A percentile compares a stretch with the other conserved stretches of the same genome.
Evolutionary conservation across 305 asterid genomes (phyloP).

Genomic region (Petunia hybrid): DNA sequence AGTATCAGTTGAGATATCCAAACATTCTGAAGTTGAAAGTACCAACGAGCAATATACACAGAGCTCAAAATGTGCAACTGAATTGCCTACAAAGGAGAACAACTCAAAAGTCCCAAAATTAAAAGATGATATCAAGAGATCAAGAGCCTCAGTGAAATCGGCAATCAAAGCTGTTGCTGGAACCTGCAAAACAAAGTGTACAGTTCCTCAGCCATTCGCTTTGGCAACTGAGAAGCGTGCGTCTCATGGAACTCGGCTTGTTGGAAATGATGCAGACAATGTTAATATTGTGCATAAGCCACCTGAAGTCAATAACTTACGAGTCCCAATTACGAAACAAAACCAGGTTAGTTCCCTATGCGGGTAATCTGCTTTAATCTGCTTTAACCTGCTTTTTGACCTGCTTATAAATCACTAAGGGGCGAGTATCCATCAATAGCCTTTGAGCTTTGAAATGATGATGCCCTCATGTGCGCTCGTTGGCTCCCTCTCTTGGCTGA

Average conservation of each 20-base stretch:
- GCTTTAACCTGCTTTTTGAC: constrained; percentile 1
- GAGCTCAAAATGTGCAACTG: constrained; percentile 39
- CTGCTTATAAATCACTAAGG: background rate
- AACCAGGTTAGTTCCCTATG: constrained; percentile 49
- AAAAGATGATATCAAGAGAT: constrained; percentile 45
- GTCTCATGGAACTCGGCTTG: constrained; percentile 52
- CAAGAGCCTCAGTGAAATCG: constrained; percentile 44
- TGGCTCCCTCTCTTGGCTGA: background rate
- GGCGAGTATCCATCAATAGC: too few relatives aligned
- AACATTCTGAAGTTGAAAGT: constrained; percentile 40
- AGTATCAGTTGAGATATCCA: constrained; percentile 45
- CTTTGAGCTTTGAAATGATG: too few relatives aligned
- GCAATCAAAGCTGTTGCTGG: constrained; percentile 47
- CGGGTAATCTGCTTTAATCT: constrained; percentile 2
- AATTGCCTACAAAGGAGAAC: constrained; percentile 37
- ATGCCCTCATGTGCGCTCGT: too few relatives aligned
- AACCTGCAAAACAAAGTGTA: constrained; percentile 59
- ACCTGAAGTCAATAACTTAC: constrained; percentile 37
- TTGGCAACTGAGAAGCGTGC: constrained; percentile 83
- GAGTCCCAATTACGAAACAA: constrained; percentile 41
- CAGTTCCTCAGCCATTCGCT: constrained; percentile 85
- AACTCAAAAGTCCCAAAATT: constrained; percentile 43
- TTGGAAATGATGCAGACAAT: constrained; percentile 53
- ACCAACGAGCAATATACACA: constrained; percentile 42
- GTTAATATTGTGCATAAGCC: constrained; percentile 41